Conservation (phyloP, 2,329 filamentous ascomycete species). For the Alternaria conjuncta region DNA sequence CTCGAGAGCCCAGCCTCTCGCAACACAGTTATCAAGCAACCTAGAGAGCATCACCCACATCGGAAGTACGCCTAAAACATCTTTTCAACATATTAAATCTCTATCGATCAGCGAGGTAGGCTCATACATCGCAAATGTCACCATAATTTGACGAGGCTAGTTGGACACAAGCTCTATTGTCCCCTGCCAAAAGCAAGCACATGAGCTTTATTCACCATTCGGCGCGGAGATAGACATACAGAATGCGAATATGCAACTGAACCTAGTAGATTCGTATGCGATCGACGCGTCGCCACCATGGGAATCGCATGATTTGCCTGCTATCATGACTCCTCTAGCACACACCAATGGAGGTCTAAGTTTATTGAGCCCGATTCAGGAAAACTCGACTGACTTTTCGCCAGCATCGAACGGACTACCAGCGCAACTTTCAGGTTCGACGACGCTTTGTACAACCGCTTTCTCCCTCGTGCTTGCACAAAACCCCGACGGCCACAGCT, state of each 20-base stretch:
- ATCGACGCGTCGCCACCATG: neutral
- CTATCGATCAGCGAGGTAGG: neutral
- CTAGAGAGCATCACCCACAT: neutral
- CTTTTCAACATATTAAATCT: neutral
- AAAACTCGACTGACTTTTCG: neutral
- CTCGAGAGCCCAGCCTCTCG: neutral
- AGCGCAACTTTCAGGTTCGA: neutral
- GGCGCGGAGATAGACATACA: neutral
- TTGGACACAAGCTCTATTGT: neutral
- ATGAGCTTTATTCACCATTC: neutral
- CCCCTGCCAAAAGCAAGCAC: neutral
- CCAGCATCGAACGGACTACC: neutral
- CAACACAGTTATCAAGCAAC: neutral
- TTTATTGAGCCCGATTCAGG: neutral
- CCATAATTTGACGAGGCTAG: neutral
- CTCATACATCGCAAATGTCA: neutral
- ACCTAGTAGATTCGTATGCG: neutral
- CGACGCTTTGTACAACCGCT: slow-evolving; percentile 20
- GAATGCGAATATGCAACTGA: neutral
- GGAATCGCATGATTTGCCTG: neutral
- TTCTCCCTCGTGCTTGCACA: slow-evolving; percentile 19
- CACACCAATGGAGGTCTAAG: neutral
- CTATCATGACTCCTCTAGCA: neutral
- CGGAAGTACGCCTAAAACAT: neutral
- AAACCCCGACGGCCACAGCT: slow-evolving; percentile 14